phyloP scores from a whole-genome alignment of 768 basidiomycete genomes.

The Boletus pseudopeckii region DNA sequence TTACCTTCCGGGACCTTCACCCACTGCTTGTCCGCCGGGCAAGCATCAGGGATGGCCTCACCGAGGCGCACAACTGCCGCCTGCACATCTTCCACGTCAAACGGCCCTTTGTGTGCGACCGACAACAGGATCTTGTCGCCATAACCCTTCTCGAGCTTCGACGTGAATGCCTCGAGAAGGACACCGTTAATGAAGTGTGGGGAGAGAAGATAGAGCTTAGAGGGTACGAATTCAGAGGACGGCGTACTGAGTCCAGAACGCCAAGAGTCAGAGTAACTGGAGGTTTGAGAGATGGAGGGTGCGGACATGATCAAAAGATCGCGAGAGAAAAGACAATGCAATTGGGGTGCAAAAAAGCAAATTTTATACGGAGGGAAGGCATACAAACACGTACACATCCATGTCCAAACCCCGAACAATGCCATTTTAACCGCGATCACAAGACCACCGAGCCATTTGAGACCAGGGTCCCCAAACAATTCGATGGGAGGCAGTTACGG shows the following conservation, averaged over 20 bases:
- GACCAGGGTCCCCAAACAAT: slow-evolving; percentile 2
- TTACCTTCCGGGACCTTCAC: slow-evolving; percentile 23
- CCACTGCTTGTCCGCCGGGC: slow-evolving; percentile 8
- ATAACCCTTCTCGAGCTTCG: slow-evolving; percentile 27
- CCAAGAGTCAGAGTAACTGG: slow-evolving; percentile 14
- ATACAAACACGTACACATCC: slow-evolving; percentile 25
- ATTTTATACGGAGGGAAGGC: slow-evolving; percentile 25
- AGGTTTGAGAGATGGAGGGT: slow-evolving; percentile 10
- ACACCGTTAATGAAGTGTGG: slow-evolving; percentile 11
- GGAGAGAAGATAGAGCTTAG: slow-evolving; percentile 26
- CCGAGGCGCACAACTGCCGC: slow-evolving; percentile 7
- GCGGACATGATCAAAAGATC: slow-evolving; percentile 17
- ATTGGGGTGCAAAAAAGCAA: slow-evolving; percentile 4
- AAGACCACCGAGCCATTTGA: neutral
- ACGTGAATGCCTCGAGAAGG: slow-evolving; percentile 15
- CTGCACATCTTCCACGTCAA: slow-evolving; percentile 9
- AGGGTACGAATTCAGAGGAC: slow-evolving; percentile 19
- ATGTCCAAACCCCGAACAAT: neutral
- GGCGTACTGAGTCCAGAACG: slow-evolving; percentile 25
- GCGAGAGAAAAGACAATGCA: neutral
- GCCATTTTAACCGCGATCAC: neutral
- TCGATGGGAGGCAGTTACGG: neutral
- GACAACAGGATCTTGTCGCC: slow-evolving; percentile 26
- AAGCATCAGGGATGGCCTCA: slow-evolving; percentile 12
- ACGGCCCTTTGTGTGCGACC: slow-evolving; percentile 14